Evolutionary conservation across 2,329 filamentous ascomycete species (phyloP).

Genomic region (Pseudopyricularia cyperi): DNA sequence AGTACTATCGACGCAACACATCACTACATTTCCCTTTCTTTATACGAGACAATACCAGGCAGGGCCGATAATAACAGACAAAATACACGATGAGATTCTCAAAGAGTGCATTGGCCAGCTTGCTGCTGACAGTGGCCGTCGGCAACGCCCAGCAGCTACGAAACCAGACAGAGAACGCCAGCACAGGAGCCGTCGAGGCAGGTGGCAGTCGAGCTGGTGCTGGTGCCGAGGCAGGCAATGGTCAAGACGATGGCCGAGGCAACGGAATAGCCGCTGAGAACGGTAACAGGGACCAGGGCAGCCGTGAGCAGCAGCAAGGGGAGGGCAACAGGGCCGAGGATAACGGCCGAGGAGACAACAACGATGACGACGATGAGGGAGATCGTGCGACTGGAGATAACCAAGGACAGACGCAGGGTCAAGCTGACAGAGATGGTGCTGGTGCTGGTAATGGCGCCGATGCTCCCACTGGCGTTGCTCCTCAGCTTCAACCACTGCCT

Average conservation of each 20-base stretch:
- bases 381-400: background rate
- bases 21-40: background rate
- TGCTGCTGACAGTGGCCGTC: background rate
- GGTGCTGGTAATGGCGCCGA: background rate
- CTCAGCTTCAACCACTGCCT: background rate
- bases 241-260: background rate
- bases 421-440: background rate
- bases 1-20: background rate
- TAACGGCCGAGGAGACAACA: background rate
- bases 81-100: background rate
- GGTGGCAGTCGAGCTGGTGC: background rate
- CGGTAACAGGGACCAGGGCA: background rate
- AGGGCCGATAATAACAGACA: background rate
- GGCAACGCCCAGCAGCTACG: background rate
- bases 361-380: background rate
- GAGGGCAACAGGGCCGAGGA: background rate
- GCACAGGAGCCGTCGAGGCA: background rate
- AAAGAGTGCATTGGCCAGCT: background rate
- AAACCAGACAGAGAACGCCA: background rate
- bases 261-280: background rate
- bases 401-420: background rate
- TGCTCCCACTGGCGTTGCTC: background rate
- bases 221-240: background rate
- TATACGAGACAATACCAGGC: background rate
- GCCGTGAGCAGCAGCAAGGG: background rate